Evolutionary conservation across 139 green algal genomes (phyloP).

Genomic region (Chlamydomonas eustigma): DNA sequence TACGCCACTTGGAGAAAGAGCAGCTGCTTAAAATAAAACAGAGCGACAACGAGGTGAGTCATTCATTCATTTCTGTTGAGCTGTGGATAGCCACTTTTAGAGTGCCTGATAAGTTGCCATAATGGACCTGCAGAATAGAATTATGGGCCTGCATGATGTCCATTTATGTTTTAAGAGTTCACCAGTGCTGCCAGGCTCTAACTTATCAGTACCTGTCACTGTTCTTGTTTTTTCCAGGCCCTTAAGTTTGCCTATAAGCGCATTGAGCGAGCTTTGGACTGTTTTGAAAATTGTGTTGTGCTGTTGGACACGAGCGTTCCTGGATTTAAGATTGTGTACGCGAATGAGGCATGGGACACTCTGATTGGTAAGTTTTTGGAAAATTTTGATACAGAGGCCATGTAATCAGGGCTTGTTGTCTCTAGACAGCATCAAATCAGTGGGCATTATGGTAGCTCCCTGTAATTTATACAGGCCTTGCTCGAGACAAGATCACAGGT

Average conservation of each 20-base stretch:
- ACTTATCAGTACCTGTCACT: too few relatives aligned
- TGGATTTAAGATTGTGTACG: slow-evolving; percentile 31
- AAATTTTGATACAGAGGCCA: background rate
- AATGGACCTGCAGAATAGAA: too few relatives aligned
- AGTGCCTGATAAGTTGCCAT: too few relatives aligned
- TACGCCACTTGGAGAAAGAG: slow-evolving; percentile 35
- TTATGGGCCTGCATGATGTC: too few relatives aligned
- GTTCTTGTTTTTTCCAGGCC: background rate
- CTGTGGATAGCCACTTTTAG: background rate
- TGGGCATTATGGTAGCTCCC: too few relatives aligned
- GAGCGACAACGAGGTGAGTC: slow-evolving; percentile 20
- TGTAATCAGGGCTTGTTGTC: too few relatives aligned
- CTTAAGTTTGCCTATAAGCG: slow-evolving; percentile 11
- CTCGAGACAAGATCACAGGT: too few relatives aligned
- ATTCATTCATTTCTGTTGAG: too few relatives aligned
- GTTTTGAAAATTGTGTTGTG: slow-evolving; percentile 36
- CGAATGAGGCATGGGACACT: slow-evolving; percentile 15
- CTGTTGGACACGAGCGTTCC: slow-evolving; percentile 24
- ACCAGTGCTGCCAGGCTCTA: too few relatives aligned
- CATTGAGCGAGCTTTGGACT: slow-evolving; percentile 36
- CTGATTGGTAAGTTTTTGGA: background rate
- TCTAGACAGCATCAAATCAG: too few relatives aligned
- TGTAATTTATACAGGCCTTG: too few relatives aligned
- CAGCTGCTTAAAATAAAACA: slow-evolving; percentile 21
- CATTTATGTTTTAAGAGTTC: too few relatives aligned